Conservation (phyloP, 441 rosid genomes). For the Aquilaria agallochum region DNA sequence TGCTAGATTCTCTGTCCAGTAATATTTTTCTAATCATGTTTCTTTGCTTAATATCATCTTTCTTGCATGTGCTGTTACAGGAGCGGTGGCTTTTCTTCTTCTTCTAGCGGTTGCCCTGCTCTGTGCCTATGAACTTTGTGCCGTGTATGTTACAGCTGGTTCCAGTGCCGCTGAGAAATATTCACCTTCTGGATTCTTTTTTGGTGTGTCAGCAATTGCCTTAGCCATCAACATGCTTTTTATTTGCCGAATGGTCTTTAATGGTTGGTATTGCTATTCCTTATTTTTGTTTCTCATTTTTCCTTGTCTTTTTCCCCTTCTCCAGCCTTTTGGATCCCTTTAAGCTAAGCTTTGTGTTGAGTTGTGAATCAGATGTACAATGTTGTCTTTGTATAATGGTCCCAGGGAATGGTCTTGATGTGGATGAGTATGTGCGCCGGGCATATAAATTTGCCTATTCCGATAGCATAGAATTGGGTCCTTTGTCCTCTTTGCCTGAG, state of each 20-base stretch:
- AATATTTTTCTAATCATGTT: too few species aligned
- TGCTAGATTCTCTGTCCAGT: too few species aligned
- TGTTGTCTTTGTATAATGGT: slow-evolving; percentile 18
- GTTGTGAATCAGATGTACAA: slow-evolving; percentile 6
- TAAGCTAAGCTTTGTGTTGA: neutral
- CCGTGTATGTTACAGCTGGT: slow-evolving; percentile 96
- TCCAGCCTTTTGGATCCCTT: neutral
- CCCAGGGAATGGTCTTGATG: slow-evolving; percentile 97
- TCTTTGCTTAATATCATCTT: slow-evolving; percentile 5
- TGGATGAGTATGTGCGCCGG: slow-evolving; percentile 97
- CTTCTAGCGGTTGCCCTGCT: slow-evolving; percentile 94
- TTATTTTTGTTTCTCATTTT: neutral
- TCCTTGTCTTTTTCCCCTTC: neutral
- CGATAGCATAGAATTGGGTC: slow-evolving; percentile 96
- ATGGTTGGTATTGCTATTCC: slow-evolving; percentile 58
- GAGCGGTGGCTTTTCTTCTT: slow-evolving; percentile 98
- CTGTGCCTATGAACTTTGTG: slow-evolving; percentile 98
- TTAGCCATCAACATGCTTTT: slow-evolving; percentile 99
- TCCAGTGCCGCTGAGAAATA: slow-evolving; percentile 85
- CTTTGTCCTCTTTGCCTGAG: slow-evolving; percentile 87
- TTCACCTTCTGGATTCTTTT: slow-evolving; percentile 99
- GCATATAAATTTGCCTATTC: slow-evolving; percentile 99
- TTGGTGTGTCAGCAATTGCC: slow-evolving; percentile 97
- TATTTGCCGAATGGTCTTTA: slow-evolving; percentile 97
- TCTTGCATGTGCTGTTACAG: slow-evolving; percentile 37